Evolutionary conservation across 768 basidiomycete species (phyloP).

Genomic region (Lentinula guzmanii): DNA sequence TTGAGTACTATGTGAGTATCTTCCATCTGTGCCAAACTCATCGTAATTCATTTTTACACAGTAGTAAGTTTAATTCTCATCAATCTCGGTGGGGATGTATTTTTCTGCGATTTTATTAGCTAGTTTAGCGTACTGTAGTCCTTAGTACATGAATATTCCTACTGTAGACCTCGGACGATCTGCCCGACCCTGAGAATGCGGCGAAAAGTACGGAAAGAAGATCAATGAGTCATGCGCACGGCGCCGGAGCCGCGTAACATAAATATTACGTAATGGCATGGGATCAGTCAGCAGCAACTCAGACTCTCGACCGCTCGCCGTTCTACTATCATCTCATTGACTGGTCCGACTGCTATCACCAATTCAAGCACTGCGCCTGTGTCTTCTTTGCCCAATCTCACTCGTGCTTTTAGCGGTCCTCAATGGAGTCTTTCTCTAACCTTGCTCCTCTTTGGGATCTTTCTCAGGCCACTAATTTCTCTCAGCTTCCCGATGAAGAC

Average conservation of each 20-base stretch:
- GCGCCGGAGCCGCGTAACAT: neutral
- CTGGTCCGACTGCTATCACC: neutral
- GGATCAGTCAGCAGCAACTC: neutral
- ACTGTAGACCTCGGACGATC: neutral
- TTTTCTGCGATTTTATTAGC: too few relatives aligned
- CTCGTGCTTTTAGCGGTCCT: neutral
- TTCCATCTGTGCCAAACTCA: neutral
- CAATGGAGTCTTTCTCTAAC: conserved; percentile 47
- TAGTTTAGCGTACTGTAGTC: too few relatives aligned
- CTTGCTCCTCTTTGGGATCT: conserved; percentile 63
- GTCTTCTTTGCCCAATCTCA: neutral
- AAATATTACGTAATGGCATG: neutral
- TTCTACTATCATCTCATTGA: neutral
- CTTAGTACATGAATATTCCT: too few relatives aligned
- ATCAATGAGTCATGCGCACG: neutral
- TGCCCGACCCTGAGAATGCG: neutral
- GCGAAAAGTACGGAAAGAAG: neutral
- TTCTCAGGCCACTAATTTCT: conserved; percentile 49
- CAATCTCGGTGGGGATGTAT: too few relatives aligned
- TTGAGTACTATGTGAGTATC: conserved; percentile 83
- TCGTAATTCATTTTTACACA: neutral
- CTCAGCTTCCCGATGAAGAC: conserved; percentile 67
- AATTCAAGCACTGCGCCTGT: neutral
- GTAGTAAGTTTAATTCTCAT: neutral
- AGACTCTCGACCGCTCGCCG: neutral